Percentiles rank a stretch among this genome's conserved stretches.
phyloP scores from a whole-genome alignment of 371 early-diverging fungal genomes.

The Rhizomucor pusillus region DNA sequence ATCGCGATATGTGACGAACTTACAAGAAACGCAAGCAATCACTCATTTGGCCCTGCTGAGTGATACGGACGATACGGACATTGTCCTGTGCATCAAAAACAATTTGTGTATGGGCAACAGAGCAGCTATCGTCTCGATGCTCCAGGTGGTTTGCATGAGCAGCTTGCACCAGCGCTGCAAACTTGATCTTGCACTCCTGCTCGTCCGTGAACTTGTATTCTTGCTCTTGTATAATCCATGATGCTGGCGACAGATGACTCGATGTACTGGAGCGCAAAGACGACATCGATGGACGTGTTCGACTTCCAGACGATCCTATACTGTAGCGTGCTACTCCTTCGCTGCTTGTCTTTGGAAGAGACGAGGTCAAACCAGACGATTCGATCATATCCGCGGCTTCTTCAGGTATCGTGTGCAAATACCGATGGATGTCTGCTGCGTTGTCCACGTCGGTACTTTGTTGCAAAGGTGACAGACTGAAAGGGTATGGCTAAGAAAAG shows the following conservation, averaged over 20 bases:
- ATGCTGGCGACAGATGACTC: background rate
- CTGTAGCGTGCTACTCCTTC: background rate
- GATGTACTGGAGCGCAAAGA: background rate
- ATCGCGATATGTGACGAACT: too few species aligned
- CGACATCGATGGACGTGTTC: background rate
- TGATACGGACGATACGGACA: slow-evolving; percentile 15
- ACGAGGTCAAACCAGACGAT: background rate
- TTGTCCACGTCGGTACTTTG: background rate
- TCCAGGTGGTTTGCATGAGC: slow-evolving; percentile 14
- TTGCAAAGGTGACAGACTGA: background rate
- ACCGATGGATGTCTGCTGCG: background rate
- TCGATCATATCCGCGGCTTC: slow-evolving; percentile 12
- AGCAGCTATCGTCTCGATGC: slow-evolving; percentile 7
- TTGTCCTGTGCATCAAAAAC: slow-evolving; percentile 9
- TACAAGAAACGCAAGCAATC: background rate
- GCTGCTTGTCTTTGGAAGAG: background rate
- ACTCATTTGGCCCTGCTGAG: slow-evolving; percentile 9
- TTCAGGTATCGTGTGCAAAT: slow-evolving; percentile 13
- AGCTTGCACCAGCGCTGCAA: slow-evolving; percentile 20
- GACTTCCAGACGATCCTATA: background rate
- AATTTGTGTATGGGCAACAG: slow-evolving; percentile 5
- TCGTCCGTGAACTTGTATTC: slow-evolving; percentile 14
- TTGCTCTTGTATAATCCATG: slow-evolving; percentile 1
- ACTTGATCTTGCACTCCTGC: slow-evolving; percentile 16
- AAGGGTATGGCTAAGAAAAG: background rate